These are phyloP conservation scores for Panicum hallii DNA, from an alignment of 202 grass and related monocot genomes.

Conservation along the genomic window DNA sequence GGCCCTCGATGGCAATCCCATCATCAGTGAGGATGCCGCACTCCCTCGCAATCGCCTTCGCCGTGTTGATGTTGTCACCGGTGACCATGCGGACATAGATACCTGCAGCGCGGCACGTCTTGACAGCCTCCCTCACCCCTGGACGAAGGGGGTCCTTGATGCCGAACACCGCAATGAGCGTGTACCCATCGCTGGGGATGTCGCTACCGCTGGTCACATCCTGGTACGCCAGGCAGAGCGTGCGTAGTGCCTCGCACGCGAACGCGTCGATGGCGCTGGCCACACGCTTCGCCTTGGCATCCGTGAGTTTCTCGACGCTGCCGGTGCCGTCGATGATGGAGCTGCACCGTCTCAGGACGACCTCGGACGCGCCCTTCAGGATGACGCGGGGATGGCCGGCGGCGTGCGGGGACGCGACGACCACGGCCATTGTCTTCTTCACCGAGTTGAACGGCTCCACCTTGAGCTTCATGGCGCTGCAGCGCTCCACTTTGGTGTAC, in stretches of 20 bases:
- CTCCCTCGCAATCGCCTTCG: constrained; percentile 79
- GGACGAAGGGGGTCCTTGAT: constrained; percentile 87
- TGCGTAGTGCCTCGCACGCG: constrained; percentile 78
- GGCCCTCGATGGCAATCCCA: constrained; percentile 81
- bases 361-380: constrained; percentile 93
- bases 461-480: constrained; percentile 59
- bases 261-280: constrained; percentile 62
- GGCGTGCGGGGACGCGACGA: constrained; percentile 60
- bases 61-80: constrained; percentile 90
- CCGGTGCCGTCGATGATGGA: constrained; percentile 55
- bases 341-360: constrained; percentile 71
- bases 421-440: constrained; percentile 90
- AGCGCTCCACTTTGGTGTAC: constrained; percentile 40
- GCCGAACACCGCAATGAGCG: constrained; percentile 77
- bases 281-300: constrained; percentile 52
- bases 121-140: constrained; percentile 74
- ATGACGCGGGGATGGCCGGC: constrained; percentile 58
- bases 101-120: constrained; percentile 65
- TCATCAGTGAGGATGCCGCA: constrained; percentile 82
- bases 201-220: constrained; percentile 55
- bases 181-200: constrained; percentile 67
- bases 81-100: constrained; percentile 93
- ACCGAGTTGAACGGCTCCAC: constrained; percentile 98
- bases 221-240: constrained; percentile 91
- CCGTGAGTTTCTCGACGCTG: constrained; percentile 53